Base-by-base conservation (phyloP, 495 filamentous ascomycete species). In the Mycothermus thermophilus region DNA sequence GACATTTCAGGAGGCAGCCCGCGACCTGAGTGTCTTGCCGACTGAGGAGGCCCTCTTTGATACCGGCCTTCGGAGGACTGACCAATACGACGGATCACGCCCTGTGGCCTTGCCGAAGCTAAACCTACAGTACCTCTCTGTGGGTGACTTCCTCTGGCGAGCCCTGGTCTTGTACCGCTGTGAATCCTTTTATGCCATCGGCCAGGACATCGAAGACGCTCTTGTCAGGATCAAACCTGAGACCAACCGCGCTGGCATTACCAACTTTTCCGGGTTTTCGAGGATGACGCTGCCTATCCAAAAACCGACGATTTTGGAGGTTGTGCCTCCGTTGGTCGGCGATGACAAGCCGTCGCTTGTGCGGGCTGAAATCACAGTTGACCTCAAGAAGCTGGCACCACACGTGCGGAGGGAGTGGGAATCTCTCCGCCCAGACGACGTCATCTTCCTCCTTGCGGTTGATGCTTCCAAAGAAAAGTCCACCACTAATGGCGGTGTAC, bases 121-220 rank as follows among this genome's bases (percentile, higher is more conserved):
- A 32, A 96, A 93, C 50, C 67, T 99, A 26, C 90, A 96, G 47
- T 96, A 99, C 52, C 69, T 99, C 17, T 88, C 84, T 6, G 73
- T 94, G 22, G 86, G 90, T 3, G 90, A 99, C 53, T 96, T 96
- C 45, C 69, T 99, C 8, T 96, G 84, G 84, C 71, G 90, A 24
- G 82, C 88, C 10, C 80, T 96, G 46, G 67, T 90, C 16, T 69
- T 96, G 3, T 83, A 93, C 50, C 74, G 90, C 15, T 84, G 77
- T 42, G 90, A 99, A 55, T 73, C 90, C 3, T 96, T 95, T 50
- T 96, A 86, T 59, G 84, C 83, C 35, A 88, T 99, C 37, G 73
- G 87, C 19, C 86, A 83, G 47, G 80, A 95, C 43, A 77, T 99
- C 43, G 83, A 94, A 50, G 74, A 80, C 22, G 66, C 75, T 20